Evolutionary conservation across 495 filamentous ascomycete genomes (phyloP).

Genomic region (Aspergillus carlsbadensis): DNA sequence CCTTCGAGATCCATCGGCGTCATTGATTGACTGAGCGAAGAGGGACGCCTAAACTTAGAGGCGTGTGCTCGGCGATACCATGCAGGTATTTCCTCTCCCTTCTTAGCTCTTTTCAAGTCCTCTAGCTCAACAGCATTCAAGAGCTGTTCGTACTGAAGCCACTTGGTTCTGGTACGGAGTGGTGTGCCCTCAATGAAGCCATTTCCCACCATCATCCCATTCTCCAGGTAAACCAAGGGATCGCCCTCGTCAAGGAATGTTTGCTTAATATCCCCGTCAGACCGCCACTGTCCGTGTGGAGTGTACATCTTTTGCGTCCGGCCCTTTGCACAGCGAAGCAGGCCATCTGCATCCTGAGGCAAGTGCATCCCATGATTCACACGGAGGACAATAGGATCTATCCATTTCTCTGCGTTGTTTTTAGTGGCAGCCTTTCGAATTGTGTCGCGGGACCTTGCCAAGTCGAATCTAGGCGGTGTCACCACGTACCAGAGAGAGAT

Average conservation of each 20-base stretch:
- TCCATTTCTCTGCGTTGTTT: neutral
- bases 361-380: neutral
- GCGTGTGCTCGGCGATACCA: too few species aligned
- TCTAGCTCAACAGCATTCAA: neutral
- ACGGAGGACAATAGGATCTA: constrained; percentile 31
- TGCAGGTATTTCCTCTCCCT: too few species aligned
- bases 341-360: constrained; percentile 6
- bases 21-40: too few species aligned
- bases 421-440: too few species aligned
- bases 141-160: neutral
- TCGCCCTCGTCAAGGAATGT: neutral
- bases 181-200: neutral
- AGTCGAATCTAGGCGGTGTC: constrained; percentile 19
- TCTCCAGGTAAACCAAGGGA: neutral
- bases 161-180: neutral
- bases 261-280: neutral
- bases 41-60: too few species aligned
- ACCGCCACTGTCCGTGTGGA: constrained; percentile 27
- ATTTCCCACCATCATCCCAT: neutral
- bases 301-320: constrained; percentile 27
- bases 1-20: too few species aligned
- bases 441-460: too few species aligned
- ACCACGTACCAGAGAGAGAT: constrained; percentile 33
- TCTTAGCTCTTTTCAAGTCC: neutral
- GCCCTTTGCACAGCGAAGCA: constrained; percentile 19